Evolutionary conservation across 2,329 filamentous ascomycete genomes (phyloP).

Genomic region (Periconia sp.): DNA sequence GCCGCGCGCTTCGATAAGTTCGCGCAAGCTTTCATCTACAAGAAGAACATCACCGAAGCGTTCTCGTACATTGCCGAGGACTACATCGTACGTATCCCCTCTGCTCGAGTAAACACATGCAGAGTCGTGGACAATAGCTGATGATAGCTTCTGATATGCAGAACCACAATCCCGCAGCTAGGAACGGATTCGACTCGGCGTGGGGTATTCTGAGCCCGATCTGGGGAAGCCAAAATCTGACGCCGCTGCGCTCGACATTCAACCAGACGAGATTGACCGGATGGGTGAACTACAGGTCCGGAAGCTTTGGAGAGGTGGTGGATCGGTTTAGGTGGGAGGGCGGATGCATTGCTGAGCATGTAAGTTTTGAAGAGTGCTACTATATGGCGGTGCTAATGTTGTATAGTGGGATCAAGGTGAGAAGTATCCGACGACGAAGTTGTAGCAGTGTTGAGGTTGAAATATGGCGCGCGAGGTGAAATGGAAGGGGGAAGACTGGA

Average conservation of each 20-base stretch:
- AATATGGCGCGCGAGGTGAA: too few relatives aligned
- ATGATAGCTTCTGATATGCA: conserved; percentile 2
- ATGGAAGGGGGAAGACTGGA: too few relatives aligned
- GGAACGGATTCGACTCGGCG: conserved; percentile 36
- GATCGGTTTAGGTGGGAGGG: conserved; percentile 39
- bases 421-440: conserved; percentile 13
- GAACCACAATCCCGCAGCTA: conserved; percentile 37
- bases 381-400: background rate
- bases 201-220: conserved; percentile 33
- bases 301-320: conserved; percentile 29
- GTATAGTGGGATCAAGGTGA: conserved; percentile 34
- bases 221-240: conserved; percentile 29
- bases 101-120: background rate
- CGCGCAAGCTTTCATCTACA: conserved; percentile 34
- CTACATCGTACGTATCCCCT: conserved; percentile 30
- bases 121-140: background rate
- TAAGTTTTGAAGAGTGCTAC: conserved; percentile 17
- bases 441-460: background rate
- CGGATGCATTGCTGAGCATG: conserved; percentile 41
- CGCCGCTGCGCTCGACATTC: conserved; percentile 28
- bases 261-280: conserved; percentile 19
- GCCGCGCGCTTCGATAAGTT: conserved; percentile 25
- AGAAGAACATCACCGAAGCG: conserved; percentile 34
- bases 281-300: conserved; percentile 34
- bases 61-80: conserved; percentile 33